Evolutionary conservation across 2,329 filamentous ascomycete species (phyloP), one percentile per base, ranked within the genome.

Genomic region (Cladosporium sp.): DNA sequence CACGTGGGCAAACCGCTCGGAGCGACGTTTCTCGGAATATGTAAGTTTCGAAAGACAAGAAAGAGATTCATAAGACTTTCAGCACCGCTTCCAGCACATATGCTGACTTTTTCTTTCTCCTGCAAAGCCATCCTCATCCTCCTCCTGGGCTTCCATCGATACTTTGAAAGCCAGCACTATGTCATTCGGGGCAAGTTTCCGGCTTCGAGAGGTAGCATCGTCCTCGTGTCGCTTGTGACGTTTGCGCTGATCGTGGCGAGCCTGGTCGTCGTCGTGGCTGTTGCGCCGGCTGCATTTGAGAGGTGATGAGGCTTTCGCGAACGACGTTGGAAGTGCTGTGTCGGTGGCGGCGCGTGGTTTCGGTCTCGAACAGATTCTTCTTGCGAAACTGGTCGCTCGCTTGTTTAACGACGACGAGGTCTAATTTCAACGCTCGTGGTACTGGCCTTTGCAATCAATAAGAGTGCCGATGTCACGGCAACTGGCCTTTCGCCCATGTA

Each of bases 181-280:
- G 80, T 93, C 19, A 84, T 92, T 54, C 73, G 80, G 56, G 87
- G 88, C 60, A 90, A 90, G 67, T 91, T 91, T 60, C 87, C 88
- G 0, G 86, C 88, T 7, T 87, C 85, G 59, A 76, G 88, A 56
- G 87, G 86, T 3, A 89, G 86, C 18, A 82, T 93, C 39, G 73
- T 89, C 41, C 59, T 90, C 32, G 80, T 92, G 27, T 80, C 84
- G 7, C 68, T 80, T 15, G 78, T 90, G 39, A 82, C 86, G 2
- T 76, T 71, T 9, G 73, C 72, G 8, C 62, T 85, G 60, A 83
- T 85, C 58, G 65, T 84, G 41, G 70, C 77, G 50, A 79, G 79
- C 61, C 64, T 85, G 57, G 76, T 80, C 11, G 79, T 85, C 2
- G 79, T 85, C 37, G 58, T 84, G 55, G 75, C 73, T 2, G 71